Percentiles rank a stretch among this genome's conserved stretches.
Evolutionary conservation across 495 filamentous ascomycete species (phyloP).

Genomic region (Trichoderma erinaceum): DNA sequence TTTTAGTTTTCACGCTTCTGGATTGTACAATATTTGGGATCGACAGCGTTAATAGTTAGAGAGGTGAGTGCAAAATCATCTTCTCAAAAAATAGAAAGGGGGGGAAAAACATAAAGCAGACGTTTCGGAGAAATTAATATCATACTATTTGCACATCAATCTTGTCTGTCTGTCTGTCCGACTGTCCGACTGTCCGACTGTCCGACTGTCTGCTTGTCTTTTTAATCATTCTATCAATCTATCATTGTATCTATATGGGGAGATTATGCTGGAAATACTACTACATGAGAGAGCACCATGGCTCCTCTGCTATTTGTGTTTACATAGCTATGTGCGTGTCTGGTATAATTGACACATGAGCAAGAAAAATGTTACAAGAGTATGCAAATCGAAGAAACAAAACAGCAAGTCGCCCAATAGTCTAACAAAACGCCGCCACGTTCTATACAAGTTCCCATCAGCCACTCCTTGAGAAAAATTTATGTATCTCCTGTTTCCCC

Average conservation of each 20-base stretch:
- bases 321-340: too few relatives aligned
- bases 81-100: background rate
- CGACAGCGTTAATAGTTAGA: conserved; percentile 12
- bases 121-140: background rate
- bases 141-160: background rate
- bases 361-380: background rate
- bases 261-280: background rate
- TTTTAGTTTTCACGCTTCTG: background rate
- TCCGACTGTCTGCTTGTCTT: background rate
- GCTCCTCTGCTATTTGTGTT: too few relatives aligned
- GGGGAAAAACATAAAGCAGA: background rate
- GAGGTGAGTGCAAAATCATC: background rate
- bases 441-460: background rate
- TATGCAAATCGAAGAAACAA: background rate
- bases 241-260: background rate
- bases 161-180: too few relatives aligned
- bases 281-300: too few relatives aligned
- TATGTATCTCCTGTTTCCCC: background rate
- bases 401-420: background rate
- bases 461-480: background rate
- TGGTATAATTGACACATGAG: too few relatives aligned
- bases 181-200: too few relatives aligned
- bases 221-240: conserved; percentile 6
- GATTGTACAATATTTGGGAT: conserved; percentile 5
- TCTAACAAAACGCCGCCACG: background rate